phyloP scores from a whole-genome alignment of 768 basidiomycete species.

The Pisolithus marmoratus region DNA sequence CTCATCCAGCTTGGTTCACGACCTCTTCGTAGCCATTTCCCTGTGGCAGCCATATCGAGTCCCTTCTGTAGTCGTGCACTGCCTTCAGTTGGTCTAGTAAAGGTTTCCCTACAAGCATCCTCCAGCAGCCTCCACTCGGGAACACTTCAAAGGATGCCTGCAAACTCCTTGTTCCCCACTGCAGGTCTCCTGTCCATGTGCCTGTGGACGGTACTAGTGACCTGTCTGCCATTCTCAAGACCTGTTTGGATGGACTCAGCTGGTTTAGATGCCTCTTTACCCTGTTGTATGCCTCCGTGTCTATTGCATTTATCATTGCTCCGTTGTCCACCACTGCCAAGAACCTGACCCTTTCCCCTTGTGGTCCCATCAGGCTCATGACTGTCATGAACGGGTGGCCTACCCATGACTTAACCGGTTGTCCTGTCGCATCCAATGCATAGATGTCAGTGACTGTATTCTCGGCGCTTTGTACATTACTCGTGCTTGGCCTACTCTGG shows the following conservation, averaged over 20 bases:
- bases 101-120: conserved; percentile 14
- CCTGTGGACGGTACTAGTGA: background rate
- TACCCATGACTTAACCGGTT: background rate
- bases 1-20: too few species aligned
- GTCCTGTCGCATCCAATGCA: background rate
- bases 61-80: conserved; percentile 9
- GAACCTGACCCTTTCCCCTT: too few species aligned
- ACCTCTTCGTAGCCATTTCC: too few species aligned
- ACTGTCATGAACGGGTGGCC: too few species aligned
- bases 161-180: too few species aligned
- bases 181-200: background rate
- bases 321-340: too few species aligned
- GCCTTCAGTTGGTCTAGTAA: conserved; percentile 9
- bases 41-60: background rate
- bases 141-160: too few species aligned
- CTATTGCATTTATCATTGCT: conserved; percentile 13
- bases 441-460: too few species aligned
- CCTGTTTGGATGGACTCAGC: background rate
- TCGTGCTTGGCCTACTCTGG: background rate
- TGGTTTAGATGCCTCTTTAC: background rate
- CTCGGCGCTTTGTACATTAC: background rate
- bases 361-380: too few species aligned
- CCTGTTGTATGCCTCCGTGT: background rate
- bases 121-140: conserved; percentile 14
- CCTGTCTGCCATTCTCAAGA: background rate